phyloP scores from a whole-genome alignment of 768 basidiomycete genomes.

The Brasilioporus rufonigricans region DNA sequence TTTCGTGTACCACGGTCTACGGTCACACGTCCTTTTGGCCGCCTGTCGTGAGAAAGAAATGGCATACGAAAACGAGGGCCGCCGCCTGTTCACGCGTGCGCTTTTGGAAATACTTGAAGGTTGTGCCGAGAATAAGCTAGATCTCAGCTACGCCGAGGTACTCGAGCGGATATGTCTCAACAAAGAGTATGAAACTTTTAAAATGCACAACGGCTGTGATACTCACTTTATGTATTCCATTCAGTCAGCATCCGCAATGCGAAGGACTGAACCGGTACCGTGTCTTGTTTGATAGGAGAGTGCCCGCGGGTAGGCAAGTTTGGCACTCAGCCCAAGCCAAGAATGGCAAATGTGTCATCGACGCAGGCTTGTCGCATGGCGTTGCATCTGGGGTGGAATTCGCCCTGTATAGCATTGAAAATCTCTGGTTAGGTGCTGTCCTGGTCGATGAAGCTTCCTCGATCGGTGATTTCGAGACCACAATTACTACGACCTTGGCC shows the following conservation, averaged over 20 bases:
- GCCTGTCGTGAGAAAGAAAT: slow-evolving; percentile 29
- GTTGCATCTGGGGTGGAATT: slow-evolving; percentile 16
- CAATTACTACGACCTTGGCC: background rate
- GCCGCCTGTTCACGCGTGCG: slow-evolving; percentile 27
- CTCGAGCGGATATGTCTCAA: slow-evolving; percentile 16
- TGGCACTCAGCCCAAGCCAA: background rate
- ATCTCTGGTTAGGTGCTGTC: background rate
- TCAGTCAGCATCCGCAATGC: slow-evolving; percentile 31
- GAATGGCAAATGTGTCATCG: slow-evolving; percentile 13
- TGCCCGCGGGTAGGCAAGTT: slow-evolving; percentile 9
- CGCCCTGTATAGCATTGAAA: slow-evolving; percentile 17
- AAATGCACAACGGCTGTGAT: background rate
- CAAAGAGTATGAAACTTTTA: background rate
- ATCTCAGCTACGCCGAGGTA: slow-evolving; percentile 25
- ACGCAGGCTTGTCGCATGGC: slow-evolving; percentile 30
- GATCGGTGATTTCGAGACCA: slow-evolving; percentile 16
- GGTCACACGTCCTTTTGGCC: slow-evolving; percentile 42
- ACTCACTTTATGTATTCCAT: background rate
- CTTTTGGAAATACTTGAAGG: slow-evolving; percentile 17
- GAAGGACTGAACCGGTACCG: slow-evolving; percentile 20
- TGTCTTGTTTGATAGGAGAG: slow-evolving; percentile 19
- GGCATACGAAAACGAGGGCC: slow-evolving; percentile 26
- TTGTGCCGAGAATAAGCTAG: background rate
- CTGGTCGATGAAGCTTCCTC: slow-evolving; percentile 8
- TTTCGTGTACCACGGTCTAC: slow-evolving; percentile 30